These are phyloP conservation scores for Epicoccum sorghinum DNA, from an alignment of 2,329 filamentous ascomycete genomes.

Conservation along the genomic window DNA sequence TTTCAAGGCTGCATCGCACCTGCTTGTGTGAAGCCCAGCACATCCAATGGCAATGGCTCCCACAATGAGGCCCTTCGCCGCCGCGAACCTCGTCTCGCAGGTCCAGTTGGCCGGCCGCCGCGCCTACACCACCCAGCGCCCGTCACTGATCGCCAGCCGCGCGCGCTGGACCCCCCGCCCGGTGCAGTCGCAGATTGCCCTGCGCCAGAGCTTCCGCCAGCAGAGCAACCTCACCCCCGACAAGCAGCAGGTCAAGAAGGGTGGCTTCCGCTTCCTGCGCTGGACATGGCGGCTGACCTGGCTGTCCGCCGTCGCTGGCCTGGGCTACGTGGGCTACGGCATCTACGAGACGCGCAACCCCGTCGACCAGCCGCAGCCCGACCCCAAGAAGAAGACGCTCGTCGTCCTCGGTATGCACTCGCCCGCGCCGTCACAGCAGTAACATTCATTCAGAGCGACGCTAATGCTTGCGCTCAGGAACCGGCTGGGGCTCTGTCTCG, in stretches of 20 bases:
- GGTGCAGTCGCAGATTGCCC: slow-evolving; percentile 40
- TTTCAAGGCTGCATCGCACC: slow-evolving; percentile 10
- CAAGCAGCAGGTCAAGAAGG: slow-evolving; percentile 51
- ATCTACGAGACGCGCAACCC: slow-evolving; percentile 86
- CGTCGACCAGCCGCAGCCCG: slow-evolving; percentile 75
- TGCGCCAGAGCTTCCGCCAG: slow-evolving; percentile 45
- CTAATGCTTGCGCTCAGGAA: slow-evolving; percentile 63
- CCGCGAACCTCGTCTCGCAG: slow-evolving; percentile 39
- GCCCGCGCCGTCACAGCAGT: too few relatives aligned
- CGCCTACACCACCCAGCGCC: slow-evolving; percentile 43
- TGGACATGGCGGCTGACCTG: slow-evolving; percentile 87
- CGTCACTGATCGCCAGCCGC: slow-evolving; percentile 42
- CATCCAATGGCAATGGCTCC: slow-evolving; percentile 48
- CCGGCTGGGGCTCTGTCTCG: slow-evolving; percentile 94
- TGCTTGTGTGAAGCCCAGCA: slow-evolving; percentile 5
- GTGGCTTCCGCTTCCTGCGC: slow-evolving; percentile 68
- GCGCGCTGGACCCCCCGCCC: slow-evolving; percentile 45
- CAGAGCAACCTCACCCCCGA: slow-evolving; percentile 41
- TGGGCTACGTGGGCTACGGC: slow-evolving; percentile 76
- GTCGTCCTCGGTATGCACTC: slow-evolving; percentile 80
- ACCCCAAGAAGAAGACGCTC: slow-evolving; percentile 93
- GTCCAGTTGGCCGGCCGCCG: slow-evolving; percentile 44
- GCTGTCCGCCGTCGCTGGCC: slow-evolving; percentile 70
- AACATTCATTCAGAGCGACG: not conserved
- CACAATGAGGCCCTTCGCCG: slow-evolving; percentile 45